phyloP scores from a whole-genome alignment of 306 rosid species.

The Sicyos baderoa region DNA sequence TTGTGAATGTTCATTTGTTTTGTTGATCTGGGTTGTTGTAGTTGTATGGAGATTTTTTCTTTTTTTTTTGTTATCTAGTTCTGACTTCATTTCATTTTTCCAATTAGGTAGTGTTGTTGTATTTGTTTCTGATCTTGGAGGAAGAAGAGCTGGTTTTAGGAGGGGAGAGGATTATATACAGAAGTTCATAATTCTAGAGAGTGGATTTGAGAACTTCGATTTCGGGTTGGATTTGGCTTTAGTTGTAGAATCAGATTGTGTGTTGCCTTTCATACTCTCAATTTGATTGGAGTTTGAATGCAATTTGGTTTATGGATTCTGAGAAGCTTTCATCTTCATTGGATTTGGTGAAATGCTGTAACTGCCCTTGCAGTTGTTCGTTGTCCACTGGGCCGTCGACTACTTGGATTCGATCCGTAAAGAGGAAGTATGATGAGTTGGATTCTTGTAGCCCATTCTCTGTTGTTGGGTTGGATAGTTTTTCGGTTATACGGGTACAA shows the following conservation, averaged over 20 bases:
- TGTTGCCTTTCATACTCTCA: slow-evolving; percentile 19
- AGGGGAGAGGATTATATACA: slow-evolving; percentile 28
- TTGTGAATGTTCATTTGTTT: neutral
- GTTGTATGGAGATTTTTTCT: neutral
- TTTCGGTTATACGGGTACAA: slow-evolving; percentile 47
- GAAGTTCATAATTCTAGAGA: slow-evolving; percentile 19
- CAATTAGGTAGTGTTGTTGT: too few relatives aligned
- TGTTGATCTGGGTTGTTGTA: slow-evolving; percentile 13
- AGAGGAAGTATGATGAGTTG: slow-evolving; percentile 65
- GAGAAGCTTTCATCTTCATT: slow-evolving; percentile 42
- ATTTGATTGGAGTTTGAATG: slow-evolving; percentile 38
- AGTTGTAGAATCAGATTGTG: slow-evolving; percentile 14
- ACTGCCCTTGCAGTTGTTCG: slow-evolving; percentile 58
- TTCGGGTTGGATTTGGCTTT: slow-evolving; percentile 22
- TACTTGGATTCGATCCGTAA: slow-evolving; percentile 73
- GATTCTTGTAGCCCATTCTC: slow-evolving; percentile 38
- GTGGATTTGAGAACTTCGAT: slow-evolving; percentile 19
- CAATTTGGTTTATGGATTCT: slow-evolving; percentile 43
- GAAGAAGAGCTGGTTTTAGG: slow-evolving; percentile 26
- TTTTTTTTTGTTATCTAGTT: slow-evolving; percentile 7
- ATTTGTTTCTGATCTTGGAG: slow-evolving; percentile 22
- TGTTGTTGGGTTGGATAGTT: slow-evolving; percentile 31
- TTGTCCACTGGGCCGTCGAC: slow-evolving; percentile 36
- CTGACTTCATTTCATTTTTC: neutral
- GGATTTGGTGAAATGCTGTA: slow-evolving; percentile 49